Conservation (phyloP, 2,329 filamentous ascomycete genomes). For the Pseudogymnoascus sp. region DNA sequence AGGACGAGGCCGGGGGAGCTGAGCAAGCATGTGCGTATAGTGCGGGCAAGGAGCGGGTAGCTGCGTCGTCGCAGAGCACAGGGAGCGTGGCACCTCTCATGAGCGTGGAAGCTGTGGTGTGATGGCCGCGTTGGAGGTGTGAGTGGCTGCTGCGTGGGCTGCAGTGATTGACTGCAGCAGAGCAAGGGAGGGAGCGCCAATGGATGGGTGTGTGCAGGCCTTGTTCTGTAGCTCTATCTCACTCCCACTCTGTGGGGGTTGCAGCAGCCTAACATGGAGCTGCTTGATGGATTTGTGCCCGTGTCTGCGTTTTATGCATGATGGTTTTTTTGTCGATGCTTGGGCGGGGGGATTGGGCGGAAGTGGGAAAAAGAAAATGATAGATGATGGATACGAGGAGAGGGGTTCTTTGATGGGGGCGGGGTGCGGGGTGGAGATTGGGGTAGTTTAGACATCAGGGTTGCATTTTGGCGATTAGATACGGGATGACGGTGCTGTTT, state of each 20-base stretch:
- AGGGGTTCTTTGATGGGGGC: background rate
- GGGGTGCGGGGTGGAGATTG: background rate
- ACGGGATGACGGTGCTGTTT: background rate
- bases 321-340: background rate
- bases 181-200: background rate
- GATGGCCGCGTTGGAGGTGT: background rate
- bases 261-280: background rate
- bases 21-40: background rate
- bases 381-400: background rate
- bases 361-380: background rate
- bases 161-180: background rate
- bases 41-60: background rate
- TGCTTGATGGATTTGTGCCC: background rate
- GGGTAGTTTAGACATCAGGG: background rate
- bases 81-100: slow-evolving; percentile 9
- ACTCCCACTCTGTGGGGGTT: background rate
- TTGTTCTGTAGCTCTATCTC: background rate
- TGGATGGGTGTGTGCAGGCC: background rate
- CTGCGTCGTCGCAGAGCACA: background rate
- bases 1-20: background rate
- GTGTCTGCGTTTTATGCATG: background rate
- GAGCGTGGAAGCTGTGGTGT: background rate
- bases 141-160: slow-evolving; percentile 3
- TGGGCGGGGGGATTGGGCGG: background rate
- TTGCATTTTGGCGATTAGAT: background rate